phyloP scores from a whole-genome alignment of 1,284 basidiomycete species.

The Apiotrichum brassicae region DNA sequence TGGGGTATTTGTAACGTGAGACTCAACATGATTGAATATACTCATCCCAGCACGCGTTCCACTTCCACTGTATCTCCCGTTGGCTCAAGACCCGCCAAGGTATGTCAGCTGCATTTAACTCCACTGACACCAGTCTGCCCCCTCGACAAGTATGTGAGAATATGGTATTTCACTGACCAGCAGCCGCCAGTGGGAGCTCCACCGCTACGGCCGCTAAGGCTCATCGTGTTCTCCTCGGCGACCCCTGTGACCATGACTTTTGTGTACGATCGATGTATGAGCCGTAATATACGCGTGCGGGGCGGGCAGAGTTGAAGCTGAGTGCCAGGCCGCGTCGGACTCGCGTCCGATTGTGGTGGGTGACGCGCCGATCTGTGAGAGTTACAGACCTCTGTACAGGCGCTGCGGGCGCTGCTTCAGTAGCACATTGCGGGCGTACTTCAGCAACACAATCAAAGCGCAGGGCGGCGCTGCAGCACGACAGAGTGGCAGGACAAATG shows the following conservation, averaged over 20 bases:
- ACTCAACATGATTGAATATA: constrained; percentile 8
- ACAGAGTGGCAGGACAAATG: too few species aligned
- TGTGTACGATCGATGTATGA: constrained; percentile 7
- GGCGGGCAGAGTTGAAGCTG: too few species aligned
- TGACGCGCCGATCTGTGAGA: too few species aligned
- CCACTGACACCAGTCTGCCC: constrained; percentile 66
- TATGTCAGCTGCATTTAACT: constrained; percentile 17
- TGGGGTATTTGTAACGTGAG: constrained; percentile 98
- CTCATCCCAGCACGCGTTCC: constrained; percentile 84
- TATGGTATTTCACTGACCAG: constrained; percentile 29
- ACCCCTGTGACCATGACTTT: neutral
- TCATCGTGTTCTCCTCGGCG: neutral
- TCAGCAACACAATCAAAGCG: too few species aligned
- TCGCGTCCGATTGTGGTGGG: too few species aligned
- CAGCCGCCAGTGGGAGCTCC: constrained; percentile 48
- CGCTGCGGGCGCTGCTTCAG: too few species aligned
- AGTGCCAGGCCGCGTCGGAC: too few species aligned
- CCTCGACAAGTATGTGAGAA: constrained; percentile 69
- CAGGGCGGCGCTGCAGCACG: too few species aligned
- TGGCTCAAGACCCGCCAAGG: constrained; percentile 97
- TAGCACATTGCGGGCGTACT: too few species aligned
- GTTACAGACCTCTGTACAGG: too few species aligned
- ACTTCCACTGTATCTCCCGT: constrained; percentile 99
- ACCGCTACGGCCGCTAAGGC: constrained; percentile 41
- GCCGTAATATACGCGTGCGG: neutral